Conservation (phyloP, 2,329 filamentous ascomycete species). For the Fusarium redolens region DNA sequence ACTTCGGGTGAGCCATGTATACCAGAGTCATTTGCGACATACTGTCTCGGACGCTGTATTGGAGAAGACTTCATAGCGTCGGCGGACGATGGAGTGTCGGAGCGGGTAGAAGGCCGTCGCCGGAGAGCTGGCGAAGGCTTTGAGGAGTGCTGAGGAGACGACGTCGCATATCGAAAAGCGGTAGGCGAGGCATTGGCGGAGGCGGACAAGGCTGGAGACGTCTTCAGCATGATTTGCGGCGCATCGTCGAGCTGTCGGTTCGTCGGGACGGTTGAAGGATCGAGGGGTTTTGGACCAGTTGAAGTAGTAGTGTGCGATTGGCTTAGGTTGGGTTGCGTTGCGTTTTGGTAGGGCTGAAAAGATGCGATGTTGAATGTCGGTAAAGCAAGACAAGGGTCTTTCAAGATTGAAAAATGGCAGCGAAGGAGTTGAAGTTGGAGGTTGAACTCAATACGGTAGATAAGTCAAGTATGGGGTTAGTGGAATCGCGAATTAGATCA, state of each 20-base stretch:
- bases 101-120: conserved; percentile 44
- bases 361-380: conserved; percentile 19
- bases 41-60: conserved; percentile 40
- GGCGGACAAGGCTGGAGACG: conserved; percentile 63
- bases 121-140: conserved; percentile 43
- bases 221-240: conserved; percentile 69
- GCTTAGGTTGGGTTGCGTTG: background rate
- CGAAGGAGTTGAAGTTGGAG: conserved; percentile 21
- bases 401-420: conserved; percentile 29
- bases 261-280: conserved; percentile 25
- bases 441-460: conserved; percentile 9
- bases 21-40: conserved; percentile 40
- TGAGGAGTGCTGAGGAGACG: conserved; percentile 43
- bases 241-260: conserved; percentile 54
- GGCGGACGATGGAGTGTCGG: conserved; percentile 31
- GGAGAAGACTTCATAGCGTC: conserved; percentile 45
- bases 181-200: conserved; percentile 65
- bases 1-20: conserved; percentile 36
- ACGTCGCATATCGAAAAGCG: conserved; percentile 54
- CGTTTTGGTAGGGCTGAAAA: conserved; percentile 21
- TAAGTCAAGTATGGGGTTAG: conserved; percentile 32
- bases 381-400: conserved; percentile 21
- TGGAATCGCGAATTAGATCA: conserved; percentile 45
- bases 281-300: conserved; percentile 32
- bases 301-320: conserved; percentile 24